phyloP scores from a whole-genome alignment of 1,284 basidiomycete species.

The Ganoderma lucidum region DNA sequence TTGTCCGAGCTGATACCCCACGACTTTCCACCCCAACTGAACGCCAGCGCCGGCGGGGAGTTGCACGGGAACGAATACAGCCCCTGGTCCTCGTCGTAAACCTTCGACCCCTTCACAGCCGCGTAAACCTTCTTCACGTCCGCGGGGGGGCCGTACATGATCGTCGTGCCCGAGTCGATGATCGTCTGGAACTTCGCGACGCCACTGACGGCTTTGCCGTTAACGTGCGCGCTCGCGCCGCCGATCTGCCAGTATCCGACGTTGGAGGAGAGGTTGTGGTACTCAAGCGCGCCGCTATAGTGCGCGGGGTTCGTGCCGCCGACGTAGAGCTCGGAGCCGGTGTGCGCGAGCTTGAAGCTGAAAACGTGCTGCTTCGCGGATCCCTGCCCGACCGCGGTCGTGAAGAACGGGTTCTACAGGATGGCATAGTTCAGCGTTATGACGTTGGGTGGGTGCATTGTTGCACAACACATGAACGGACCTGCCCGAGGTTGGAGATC shows the following conservation, averaged over 20 bases:
- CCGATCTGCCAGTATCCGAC: constrained; percentile 49
- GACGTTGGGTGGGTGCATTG: constrained; percentile 33
- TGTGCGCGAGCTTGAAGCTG: constrained; percentile 54
- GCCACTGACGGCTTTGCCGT: constrained; percentile 28
- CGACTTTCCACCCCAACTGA: constrained; percentile 48
- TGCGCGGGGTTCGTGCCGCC: constrained; percentile 43
- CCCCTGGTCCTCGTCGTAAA: constrained; percentile 35
- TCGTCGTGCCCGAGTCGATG: constrained; percentile 52
- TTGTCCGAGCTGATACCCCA: constrained; percentile 45
- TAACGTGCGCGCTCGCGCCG: constrained; percentile 44
- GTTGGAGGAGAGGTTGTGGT: constrained; percentile 21
- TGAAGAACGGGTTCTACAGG: constrained; percentile 49
- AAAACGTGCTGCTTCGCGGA: constrained; percentile 49
- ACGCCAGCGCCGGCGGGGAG: constrained; percentile 43
- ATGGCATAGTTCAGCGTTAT: constrained; percentile 46
- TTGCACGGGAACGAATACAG: constrained; percentile 51
- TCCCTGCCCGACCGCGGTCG: constrained; percentile 49
- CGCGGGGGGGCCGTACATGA: constrained; percentile 55
- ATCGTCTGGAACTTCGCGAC: constrained; percentile 41
- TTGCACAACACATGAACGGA: constrained; percentile 8
- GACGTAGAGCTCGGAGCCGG: constrained; percentile 57
- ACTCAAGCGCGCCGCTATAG: constrained; percentile 26
- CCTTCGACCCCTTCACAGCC: constrained; percentile 48
- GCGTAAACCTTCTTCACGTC: constrained; percentile 53
- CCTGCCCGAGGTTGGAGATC: constrained; percentile 34